Base-by-base conservation (phyloP, 257 asterid species). In the Lavandula angustifolia region DNA sequence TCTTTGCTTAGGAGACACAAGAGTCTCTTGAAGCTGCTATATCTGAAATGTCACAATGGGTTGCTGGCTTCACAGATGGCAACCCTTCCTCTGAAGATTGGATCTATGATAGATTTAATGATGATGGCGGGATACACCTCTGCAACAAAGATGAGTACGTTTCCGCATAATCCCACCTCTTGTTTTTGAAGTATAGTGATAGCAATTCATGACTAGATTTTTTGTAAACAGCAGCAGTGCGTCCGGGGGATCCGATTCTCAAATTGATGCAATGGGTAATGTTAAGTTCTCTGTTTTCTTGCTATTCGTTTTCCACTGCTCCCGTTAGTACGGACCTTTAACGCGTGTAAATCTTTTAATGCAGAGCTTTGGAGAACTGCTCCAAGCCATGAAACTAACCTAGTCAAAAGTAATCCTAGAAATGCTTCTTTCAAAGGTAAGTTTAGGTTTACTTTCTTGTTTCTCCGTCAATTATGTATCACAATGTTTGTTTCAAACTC, bases 11-110 rank as follows among this genome's bases (percentile, higher is more conserved):
- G 98, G 90, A 81, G 65, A 78, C 77, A 16, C 68, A 57, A 32
- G 87, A 82, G 12, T 81, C 90, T 44, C 80, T 82, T 6, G 90
- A 80, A 61, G 94, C 80, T 57, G 80, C 79, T 59, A 35, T 82
- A 40, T 74, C 82, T 51, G 85, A 82, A 47, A 81, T 81, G 78
- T 86, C 95, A 38, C 72, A 83, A 52, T 83, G 87, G 94, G 85
- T 79, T 60, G 79, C 87, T 48, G 90, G 80, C 46, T 89, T 76
- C 80, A 61, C 84, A 74, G 92, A 95, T 88, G 69, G 27, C 27
- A 22, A 87, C 70, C 94, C 79, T 7, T 76, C 96, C 14, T 71
- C 92, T 6, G 97, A 92, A 80, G 86, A 86, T 32, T 92, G 97
- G 97, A 82, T 87, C 57, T 82, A 88, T 3, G 81, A 81, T 65